phyloP scores from a whole-genome alignment of 805 yeast genomes.

The Candida namnaoensis region DNA sequence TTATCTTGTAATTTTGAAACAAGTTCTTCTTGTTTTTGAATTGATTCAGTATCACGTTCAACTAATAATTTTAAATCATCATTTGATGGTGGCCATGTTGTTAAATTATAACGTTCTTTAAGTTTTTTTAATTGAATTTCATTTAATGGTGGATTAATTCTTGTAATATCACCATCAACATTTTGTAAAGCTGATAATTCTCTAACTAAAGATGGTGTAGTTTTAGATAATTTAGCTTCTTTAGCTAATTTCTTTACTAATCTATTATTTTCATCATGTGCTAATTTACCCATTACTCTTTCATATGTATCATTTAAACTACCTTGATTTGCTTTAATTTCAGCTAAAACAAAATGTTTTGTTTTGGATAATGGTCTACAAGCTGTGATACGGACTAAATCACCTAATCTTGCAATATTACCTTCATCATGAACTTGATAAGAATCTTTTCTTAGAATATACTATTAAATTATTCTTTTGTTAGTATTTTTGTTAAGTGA shows the following conservation, averaged over 20 bases:
- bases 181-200: slow-evolving; percentile 13
- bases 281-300: slow-evolving; percentile 17
- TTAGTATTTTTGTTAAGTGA: not conserved
- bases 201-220: not conserved
- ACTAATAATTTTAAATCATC: not conserved
- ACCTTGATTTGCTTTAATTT: slow-evolving; percentile 82
- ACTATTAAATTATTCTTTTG: no score
- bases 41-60: not conserved
- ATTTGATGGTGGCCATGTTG: not conserved
- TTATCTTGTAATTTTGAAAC: no score
- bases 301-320: slow-evolving; percentile 82
- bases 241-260: slow-evolving; percentile 26
- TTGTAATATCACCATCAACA: not conserved
- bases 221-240: slow-evolving; percentile 1
- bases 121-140: not conserved
- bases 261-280: slow-evolving; percentile 24
- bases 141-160: no score
- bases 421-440: slow-evolving; percentile 92
- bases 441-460: slow-evolving; percentile 69
- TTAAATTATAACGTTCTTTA: no score
- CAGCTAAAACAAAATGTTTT: slow-evolving; percentile 87
- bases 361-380: slow-evolving; percentile 78
- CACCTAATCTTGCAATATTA: slow-evolving; percentile 88
- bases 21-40: not conserved
- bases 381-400: slow-evolving; percentile 85